phyloP scores from a whole-genome alignment of 331 rosid genomes.

The Quercus tomentella region DNA sequence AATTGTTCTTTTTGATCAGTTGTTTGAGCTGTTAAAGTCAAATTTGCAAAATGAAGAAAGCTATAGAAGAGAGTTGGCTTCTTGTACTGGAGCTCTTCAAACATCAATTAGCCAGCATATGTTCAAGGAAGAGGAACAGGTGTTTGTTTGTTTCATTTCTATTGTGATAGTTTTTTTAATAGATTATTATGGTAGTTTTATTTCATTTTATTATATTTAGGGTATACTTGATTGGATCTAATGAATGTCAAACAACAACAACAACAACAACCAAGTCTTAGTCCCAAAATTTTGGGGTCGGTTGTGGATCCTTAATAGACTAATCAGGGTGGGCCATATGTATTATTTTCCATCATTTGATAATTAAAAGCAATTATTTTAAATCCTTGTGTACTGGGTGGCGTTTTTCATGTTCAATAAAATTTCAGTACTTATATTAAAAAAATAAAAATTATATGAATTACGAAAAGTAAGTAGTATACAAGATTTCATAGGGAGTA shows the following conservation, averaged over 20 bases:
- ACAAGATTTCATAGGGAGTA: too few relatives aligned
- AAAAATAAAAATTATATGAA: too few relatives aligned
- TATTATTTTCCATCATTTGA: too few relatives aligned
- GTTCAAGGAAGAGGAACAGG: conserved; percentile 36
- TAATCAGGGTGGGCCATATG: too few relatives aligned
- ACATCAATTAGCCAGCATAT: conserved; percentile 32
- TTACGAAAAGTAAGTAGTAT: too few relatives aligned
- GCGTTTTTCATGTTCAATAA: too few relatives aligned
- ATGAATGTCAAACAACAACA: background rate
- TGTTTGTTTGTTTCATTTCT: background rate
- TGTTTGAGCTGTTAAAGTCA: conserved; percentile 22
- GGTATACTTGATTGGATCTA: background rate
- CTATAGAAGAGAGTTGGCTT: conserved; percentile 25
- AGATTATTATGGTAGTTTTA: background rate
- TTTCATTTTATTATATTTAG: background rate
- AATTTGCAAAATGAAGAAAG: conserved; percentile 18
- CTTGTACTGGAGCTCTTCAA: conserved; percentile 27
- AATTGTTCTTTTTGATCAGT: conserved; percentile 25
- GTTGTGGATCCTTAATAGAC: too few relatives aligned
- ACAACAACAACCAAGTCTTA: too few relatives aligned
- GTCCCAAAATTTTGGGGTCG: too few relatives aligned
- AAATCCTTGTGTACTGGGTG: too few relatives aligned
- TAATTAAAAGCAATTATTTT: too few relatives aligned
- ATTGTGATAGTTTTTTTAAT: background rate
- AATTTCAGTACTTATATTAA: too few relatives aligned